These are phyloP conservation scores for Cytospora piceicola DNA, from an alignment of 2,329 filamentous ascomycete genomes.

Conservation along the genomic window DNA sequence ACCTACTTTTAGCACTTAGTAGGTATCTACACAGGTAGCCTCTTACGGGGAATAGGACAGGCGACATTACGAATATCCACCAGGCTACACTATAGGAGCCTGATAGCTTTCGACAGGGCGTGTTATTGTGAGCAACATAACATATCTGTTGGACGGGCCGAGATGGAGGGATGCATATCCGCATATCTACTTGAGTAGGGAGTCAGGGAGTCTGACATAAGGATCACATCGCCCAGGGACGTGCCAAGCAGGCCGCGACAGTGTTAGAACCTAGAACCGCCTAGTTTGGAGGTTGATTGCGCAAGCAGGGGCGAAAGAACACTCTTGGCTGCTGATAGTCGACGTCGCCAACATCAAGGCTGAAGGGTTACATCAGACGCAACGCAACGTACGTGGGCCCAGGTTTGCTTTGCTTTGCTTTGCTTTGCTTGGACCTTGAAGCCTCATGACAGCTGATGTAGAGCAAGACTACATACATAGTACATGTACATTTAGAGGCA, in stretches of 20 bases:
- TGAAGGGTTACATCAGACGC: background rate
- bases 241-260: slow-evolving; percentile 24
- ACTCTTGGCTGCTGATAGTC: slow-evolving; percentile 5
- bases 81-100: slow-evolving; percentile 24
- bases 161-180: slow-evolving; percentile 6
- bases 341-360: background rate
- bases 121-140: background rate
- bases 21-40: too few species aligned
- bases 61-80: background rate
- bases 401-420: too few species aligned
- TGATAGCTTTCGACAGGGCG: background rate
- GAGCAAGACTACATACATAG: too few species aligned
- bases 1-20: too few species aligned
- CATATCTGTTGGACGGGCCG: slow-evolving; percentile 1
- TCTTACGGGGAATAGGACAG: background rate
- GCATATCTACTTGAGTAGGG: background rate
- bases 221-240: background rate
- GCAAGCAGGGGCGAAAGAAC: slow-evolving; percentile 28
- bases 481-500: background rate
- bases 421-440: too few species aligned
- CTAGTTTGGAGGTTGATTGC: slow-evolving; percentile 22
- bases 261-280: background rate
- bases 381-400: background rate
- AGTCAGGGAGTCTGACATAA: slow-evolving; percentile 14
- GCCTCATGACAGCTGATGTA: too few species aligned